A percentile compares a stretch with the other conserved stretches of the same genome.
Conservation (phyloP, 495 filamentous ascomycete species). For the Penicillium silybi region DNA sequence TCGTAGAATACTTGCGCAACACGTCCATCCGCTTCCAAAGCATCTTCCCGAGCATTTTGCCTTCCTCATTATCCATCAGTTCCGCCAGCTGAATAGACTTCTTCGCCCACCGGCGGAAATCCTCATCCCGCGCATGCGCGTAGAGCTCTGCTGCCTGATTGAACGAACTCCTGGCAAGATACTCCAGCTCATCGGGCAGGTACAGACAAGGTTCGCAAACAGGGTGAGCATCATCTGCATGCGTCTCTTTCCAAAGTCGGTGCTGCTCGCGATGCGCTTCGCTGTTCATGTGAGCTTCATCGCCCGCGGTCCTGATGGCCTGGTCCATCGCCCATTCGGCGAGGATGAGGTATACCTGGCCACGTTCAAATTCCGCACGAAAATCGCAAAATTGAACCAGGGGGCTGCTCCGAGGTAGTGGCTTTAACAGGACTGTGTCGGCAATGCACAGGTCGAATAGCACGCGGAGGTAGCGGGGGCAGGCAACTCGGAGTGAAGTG, state of each 20-base stretch:
- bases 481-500: too few relatives aligned
- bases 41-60: slow-evolving; percentile 39
- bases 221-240: too few relatives aligned
- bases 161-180: slow-evolving; percentile 70
- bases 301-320: neutral
- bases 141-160: slow-evolving; percentile 76
- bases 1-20: slow-evolving; percentile 26
- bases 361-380: neutral
- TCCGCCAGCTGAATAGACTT: slow-evolving; percentile 63
- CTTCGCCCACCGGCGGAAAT: slow-evolving; percentile 59
- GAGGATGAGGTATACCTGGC: neutral
- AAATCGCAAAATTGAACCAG: neutral
- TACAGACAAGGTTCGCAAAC: slow-evolving; percentile 35
- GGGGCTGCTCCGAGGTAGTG: neutral
- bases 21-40: slow-evolving; percentile 52
- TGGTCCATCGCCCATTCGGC: neutral
- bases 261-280: neutral
- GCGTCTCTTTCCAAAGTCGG: neutral
- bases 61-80: slow-evolving; percentile 42
- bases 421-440: neutral
- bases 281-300: neutral
- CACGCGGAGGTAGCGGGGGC: neutral
- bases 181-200: slow-evolving; percentile 68
- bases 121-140: slow-evolving; percentile 48
- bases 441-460: neutral